phyloP scores from a whole-genome alignment of 306 rosid species.

The Spatholobus suberectus region DNA sequence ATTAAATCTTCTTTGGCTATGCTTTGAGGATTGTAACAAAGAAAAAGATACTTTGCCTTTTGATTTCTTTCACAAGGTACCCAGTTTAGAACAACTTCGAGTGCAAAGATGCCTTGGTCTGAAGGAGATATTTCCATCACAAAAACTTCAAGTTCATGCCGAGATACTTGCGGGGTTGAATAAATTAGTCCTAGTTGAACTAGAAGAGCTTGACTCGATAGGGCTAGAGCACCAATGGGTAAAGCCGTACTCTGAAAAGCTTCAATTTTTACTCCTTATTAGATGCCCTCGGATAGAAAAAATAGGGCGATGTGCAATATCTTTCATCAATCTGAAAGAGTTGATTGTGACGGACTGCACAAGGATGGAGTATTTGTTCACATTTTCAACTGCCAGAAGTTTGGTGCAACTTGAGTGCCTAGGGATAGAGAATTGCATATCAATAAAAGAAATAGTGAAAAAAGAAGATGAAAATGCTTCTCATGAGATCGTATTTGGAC shows the following conservation, averaged over 20 bases:
- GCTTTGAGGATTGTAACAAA: background rate
- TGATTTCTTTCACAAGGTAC: background rate
- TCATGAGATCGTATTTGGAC: no score
- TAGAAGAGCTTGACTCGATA: background rate
- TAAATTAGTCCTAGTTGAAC: background rate
- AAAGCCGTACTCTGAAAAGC: background rate
- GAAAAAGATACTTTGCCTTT: background rate
- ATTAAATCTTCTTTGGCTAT: background rate
- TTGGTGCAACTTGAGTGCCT: no score
- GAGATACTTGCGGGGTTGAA: background rate
- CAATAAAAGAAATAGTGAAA: no score
- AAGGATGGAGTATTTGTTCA: no score
- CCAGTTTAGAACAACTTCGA: background rate
- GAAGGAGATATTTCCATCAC: background rate
- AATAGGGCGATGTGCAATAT: no score
- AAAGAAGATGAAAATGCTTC: no score
- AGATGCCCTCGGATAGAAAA: no score
- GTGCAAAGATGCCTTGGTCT: background rate
- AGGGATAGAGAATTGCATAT: no score
- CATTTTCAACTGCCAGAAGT: no score
- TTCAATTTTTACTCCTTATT: no score
- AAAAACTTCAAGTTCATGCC: background rate
- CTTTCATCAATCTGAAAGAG: no score
- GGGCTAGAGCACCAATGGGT: conserved; percentile 29
- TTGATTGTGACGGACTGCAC: no score